Percentiles rank a stretch among this genome's conserved stretches.
phyloP scores from a whole-genome alignment of 805 yeast species.

The Candida succiphila region DNA sequence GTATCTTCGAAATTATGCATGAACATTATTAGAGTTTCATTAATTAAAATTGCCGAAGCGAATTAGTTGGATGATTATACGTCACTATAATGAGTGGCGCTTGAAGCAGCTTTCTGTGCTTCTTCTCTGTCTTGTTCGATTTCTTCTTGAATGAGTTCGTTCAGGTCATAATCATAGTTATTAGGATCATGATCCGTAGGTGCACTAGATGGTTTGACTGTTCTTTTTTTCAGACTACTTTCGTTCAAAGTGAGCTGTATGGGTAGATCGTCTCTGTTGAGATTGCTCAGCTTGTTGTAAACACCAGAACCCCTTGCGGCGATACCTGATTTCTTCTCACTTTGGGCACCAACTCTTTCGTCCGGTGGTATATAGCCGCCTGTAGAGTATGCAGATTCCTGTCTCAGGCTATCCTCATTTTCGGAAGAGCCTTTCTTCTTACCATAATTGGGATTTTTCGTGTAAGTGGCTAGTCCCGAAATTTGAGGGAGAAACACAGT shows the following conservation, averaged over 20 bases:
- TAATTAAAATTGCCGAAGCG: no score
- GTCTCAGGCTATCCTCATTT: not conserved
- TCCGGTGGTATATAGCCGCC: constrained; percentile 23
- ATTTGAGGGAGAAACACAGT: constrained; percentile 16
- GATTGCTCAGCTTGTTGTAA: constrained; percentile 12
- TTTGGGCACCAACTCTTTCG: constrained; percentile 9
- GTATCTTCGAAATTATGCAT: no score
- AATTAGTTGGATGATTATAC: no score
- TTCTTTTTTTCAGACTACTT: constrained; percentile 10
- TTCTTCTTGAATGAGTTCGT: constrained; percentile 33
- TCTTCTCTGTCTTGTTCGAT: constrained; percentile 13
- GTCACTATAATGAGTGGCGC: not conserved
- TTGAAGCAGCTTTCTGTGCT: constrained; percentile 1
- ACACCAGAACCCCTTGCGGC: constrained; percentile 13
- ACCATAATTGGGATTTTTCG: constrained; percentile 15
- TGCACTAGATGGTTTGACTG: not conserved
- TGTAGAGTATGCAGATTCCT: not conserved
- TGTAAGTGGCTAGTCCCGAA: constrained; percentile 18
- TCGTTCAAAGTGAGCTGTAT: constrained; percentile 12
- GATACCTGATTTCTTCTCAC: not conserved
- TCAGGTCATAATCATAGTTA: constrained; percentile 35
- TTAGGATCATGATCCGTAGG: constrained; percentile 26
- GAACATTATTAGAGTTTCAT: no score
- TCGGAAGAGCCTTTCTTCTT: constrained; percentile 4
- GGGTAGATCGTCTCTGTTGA: constrained; percentile 21